phyloP scores from a whole-genome alignment of 768 basidiomycete species.

The Clitopilus passeckerianus region DNA sequence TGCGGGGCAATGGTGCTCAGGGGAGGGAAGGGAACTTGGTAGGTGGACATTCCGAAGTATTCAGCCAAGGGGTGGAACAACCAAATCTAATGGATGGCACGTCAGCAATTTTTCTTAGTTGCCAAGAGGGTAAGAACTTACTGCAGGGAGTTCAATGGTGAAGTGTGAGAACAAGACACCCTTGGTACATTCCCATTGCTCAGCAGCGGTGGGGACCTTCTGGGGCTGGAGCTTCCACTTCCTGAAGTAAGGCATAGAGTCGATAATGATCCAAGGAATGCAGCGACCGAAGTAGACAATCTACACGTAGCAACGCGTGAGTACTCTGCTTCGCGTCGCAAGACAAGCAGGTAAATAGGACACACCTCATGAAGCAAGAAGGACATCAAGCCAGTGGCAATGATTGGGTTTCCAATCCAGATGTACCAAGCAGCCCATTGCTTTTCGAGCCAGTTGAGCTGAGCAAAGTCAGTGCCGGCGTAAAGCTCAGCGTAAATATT shows the following conservation, averaged over 20 bases:
- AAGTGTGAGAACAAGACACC: conserved; percentile 93
- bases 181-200: conserved; percentile 97
- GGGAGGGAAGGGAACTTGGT: conserved; percentile 88
- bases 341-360: background rate
- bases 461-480: conserved; percentile 49
- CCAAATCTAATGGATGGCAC: conserved; percentile 60
- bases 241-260: conserved; percentile 89
- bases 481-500: conserved; percentile 40
- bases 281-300: conserved; percentile 95
- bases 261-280: conserved; percentile 94
- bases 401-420: conserved; percentile 79
- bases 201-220: conserved; percentile 73
- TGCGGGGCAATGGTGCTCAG: conserved; percentile 68
- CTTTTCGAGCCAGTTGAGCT: conserved; percentile 68
- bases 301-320: conserved; percentile 29
- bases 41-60: conserved; percentile 83
- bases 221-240: conserved; percentile 90
- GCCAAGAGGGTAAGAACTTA: conserved; percentile 31
- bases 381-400: conserved; percentile 92
- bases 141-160: conserved; percentile 88
- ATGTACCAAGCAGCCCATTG: conserved; percentile 86
- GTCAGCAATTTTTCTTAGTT: background rate
- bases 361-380: conserved; percentile 93
- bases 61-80: conserved; percentile 90
- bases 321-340: background rate